Percentiles rank a stretch among this genome's conserved stretches.
These are phyloP conservation scores for Auriscalpium microsporum DNA, from an alignment of 768 basidiomycete species.

Conservation along the genomic window DNA sequence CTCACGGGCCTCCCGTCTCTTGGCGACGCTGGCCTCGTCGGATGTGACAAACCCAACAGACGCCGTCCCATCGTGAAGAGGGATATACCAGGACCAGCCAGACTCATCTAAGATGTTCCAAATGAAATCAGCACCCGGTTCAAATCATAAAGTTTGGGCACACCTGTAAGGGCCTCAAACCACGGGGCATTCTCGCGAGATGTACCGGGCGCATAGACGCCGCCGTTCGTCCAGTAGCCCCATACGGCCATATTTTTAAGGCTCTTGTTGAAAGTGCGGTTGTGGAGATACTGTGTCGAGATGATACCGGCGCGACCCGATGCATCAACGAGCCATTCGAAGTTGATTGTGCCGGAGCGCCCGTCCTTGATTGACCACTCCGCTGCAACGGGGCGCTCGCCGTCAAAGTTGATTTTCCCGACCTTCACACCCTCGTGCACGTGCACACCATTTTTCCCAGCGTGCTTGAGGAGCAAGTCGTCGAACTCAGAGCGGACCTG, in stretches of 20 bases:
- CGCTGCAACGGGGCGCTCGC: too few relatives aligned
- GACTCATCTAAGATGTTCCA: constrained; percentile 31
- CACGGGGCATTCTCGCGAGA: constrained; percentile 27
- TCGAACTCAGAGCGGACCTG: too few relatives aligned
- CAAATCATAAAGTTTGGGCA: constrained; percentile 7
- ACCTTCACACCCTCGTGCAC: too few relatives aligned
- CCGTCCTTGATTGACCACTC: constrained; percentile 1
- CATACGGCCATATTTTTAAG: constrained; percentile 56
- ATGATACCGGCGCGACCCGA: constrained; percentile 55
- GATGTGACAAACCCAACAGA: constrained; percentile 49
- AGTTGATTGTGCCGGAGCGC: constrained; percentile 23
- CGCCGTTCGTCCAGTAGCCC: constrained; percentile 62
- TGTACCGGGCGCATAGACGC: constrained; percentile 31
- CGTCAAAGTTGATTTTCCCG: too few relatives aligned
- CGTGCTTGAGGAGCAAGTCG: too few relatives aligned
- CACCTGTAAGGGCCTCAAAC: constrained; percentile 60
- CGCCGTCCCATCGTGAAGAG: constrained; percentile 38
- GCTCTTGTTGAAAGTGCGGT: constrained; percentile 50
- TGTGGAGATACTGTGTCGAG: constrained; percentile 51
- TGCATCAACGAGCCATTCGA: constrained; percentile 54
- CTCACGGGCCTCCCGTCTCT: too few relatives aligned
- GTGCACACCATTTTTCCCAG: too few relatives aligned
- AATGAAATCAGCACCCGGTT: background rate
- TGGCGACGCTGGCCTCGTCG: constrained; percentile 17
- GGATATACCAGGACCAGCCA: constrained; percentile 53